Evolutionary conservation across 1,284 basidiomycete genomes (phyloP).

Genomic region (Phellopilus nigrolimitatus): DNA sequence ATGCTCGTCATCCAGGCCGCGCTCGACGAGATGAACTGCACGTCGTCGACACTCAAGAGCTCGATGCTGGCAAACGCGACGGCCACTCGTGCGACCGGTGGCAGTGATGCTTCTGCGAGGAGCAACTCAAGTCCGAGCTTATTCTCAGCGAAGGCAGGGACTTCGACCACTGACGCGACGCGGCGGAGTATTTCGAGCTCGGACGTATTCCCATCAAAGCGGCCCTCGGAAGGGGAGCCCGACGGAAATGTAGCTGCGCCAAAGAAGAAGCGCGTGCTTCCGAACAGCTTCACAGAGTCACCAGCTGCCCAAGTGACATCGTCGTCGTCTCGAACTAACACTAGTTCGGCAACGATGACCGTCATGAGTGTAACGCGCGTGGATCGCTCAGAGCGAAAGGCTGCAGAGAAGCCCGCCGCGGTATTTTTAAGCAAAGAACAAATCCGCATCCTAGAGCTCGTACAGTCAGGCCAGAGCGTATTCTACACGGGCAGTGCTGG

Average conservation of each 20-base stretch:
- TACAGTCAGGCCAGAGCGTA: constrained; percentile 68
- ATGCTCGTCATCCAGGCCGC: constrained; percentile 14
- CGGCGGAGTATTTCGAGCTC: background rate
- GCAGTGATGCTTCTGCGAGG: background rate
- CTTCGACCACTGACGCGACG: background rate
- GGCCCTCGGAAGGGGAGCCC: constrained; percentile 2
- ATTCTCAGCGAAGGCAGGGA: background rate
- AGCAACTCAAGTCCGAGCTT: background rate
- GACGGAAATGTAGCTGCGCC: background rate
- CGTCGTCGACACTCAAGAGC: constrained; percentile 3
- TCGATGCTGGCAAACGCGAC: background rate
- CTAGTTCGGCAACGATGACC: constrained; percentile 15
- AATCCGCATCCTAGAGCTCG: constrained; percentile 73
- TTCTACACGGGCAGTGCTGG: constrained; percentile 98
- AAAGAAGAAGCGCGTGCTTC: constrained; percentile 19
- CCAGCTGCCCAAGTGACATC: background rate
- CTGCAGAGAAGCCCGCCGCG: constrained; percentile 36
- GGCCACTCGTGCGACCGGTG: background rate
- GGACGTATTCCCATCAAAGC: background rate
- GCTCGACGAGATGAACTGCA: constrained; percentile 10
- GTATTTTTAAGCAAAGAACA: constrained; percentile 80
- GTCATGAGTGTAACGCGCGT: constrained; percentile 13
- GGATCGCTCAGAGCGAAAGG: constrained; percentile 9
- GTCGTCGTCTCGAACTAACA: background rate
- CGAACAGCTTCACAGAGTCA: constrained; percentile 8